Evolutionary conservation across 441 rosid species (phyloP).

Genomic region (Erodium trifolium): DNA sequence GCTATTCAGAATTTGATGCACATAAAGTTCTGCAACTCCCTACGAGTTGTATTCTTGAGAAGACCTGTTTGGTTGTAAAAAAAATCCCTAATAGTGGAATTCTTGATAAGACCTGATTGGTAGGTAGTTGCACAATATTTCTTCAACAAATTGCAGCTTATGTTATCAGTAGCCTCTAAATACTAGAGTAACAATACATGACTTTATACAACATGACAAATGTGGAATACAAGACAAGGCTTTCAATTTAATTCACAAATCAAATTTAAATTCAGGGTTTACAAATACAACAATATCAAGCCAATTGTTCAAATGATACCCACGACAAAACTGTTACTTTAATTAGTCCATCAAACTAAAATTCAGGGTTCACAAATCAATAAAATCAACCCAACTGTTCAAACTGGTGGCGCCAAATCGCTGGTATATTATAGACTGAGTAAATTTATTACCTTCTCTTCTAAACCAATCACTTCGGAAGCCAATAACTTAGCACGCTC

Average conservation of each 20-base stretch:
- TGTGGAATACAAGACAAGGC: not conserved
- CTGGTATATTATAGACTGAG: not conserved
- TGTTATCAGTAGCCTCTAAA: not conserved
- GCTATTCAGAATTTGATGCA: not conserved
- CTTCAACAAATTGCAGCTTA: not conserved
- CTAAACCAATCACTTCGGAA: constrained; percentile 92
- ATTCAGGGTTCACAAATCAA: not conserved
- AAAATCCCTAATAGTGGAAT: too few relatives aligned
- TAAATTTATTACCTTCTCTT: constrained; percentile 72
- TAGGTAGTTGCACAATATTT: not conserved
- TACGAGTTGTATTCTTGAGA: not conserved
- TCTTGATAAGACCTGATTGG: not conserved
- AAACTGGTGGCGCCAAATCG: not conserved
- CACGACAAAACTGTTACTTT: not conserved
- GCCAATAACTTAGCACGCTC: constrained; percentile 88
- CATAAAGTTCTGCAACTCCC: not conserved
- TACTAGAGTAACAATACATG: not conserved
- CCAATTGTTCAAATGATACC: not conserved
- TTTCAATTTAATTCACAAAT: not conserved
- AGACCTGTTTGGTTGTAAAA: too few relatives aligned
- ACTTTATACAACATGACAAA: not conserved
- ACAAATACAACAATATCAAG: not conserved
- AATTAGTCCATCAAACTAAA: not conserved
- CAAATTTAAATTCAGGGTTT: constrained; percentile 1
- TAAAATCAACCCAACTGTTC: not conserved